Conservation (phyloP, 305 asterid genomes). For the Fraxinus sp. region DNA sequence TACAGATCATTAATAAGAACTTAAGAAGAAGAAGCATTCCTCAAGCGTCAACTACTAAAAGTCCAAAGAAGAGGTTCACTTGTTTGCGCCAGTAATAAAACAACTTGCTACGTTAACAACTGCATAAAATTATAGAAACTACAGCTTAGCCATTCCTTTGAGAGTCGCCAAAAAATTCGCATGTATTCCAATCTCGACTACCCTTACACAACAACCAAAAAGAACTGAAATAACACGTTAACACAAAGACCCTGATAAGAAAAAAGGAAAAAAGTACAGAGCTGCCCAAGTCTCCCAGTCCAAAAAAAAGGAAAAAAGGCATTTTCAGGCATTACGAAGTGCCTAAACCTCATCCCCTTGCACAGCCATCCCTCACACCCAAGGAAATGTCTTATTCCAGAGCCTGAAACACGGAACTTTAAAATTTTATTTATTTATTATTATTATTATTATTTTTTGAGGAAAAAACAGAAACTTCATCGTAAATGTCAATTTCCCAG, state of each 20-base stretch:
- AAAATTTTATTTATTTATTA: neutral
- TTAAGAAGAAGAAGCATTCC: neutral
- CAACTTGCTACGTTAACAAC: neutral
- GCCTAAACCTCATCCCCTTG: slow-evolving; percentile 3
- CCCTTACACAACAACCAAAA: neutral
- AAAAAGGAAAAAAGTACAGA: neutral
- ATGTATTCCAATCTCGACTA: neutral
- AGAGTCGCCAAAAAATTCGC: neutral
- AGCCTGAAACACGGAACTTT: neutral
- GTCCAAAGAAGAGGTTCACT: neutral
- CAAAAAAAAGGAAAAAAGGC: neutral
- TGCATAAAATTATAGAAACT: neutral
- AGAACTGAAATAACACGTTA: neutral
- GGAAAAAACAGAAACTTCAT: neutral
- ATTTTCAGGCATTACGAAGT: neutral
- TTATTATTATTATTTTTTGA: neutral
- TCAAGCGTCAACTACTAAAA: neutral
- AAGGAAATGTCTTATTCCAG: neutral
- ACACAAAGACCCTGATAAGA: neutral
- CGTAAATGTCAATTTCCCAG: neutral
- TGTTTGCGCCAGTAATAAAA: neutral
- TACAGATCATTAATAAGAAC: neutral
- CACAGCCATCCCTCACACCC: neutral
- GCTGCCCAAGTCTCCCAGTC: neutral
- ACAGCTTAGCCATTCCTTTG: neutral